Evolutionary conservation across 495 filamentous ascomycete species (phyloP).

Genomic region (Mytilinidion resinicola): DNA sequence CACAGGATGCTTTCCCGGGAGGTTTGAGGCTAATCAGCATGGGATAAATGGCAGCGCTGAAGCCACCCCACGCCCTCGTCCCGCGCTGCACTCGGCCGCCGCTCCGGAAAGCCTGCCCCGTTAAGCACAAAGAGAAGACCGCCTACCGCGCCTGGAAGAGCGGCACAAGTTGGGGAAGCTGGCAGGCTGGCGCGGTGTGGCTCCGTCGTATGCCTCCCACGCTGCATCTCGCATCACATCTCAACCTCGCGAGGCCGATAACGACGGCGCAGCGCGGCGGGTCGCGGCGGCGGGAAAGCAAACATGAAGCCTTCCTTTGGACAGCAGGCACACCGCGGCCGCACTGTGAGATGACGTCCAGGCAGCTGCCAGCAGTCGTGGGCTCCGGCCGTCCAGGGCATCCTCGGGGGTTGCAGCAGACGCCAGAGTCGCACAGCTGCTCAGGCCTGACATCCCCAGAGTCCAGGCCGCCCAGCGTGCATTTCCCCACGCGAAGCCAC

Average conservation of each 20-base stretch:
- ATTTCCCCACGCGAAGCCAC: background rate
- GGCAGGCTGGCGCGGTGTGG: background rate
- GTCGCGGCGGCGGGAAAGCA: background rate
- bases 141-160: background rate
- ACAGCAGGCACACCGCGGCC: too few species aligned
- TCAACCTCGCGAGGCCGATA: background rate
- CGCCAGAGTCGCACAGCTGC: too few species aligned
- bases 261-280: background rate
- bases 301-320: background rate
- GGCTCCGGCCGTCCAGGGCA: too few species aligned
- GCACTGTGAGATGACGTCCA: too few species aligned
- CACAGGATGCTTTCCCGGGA: slow-evolving; percentile 5
- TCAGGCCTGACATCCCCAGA: too few species aligned
- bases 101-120: background rate
- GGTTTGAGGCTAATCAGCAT: slow-evolving; percentile 10
- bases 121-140: background rate
- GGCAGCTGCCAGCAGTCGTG: too few species aligned
- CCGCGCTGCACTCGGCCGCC: background rate
- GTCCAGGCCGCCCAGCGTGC: too few species aligned
- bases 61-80: slow-evolving; percentile 23
- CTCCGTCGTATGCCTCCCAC: background rate
- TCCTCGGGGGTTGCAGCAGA: too few species aligned
- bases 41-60: slow-evolving; percentile 1
- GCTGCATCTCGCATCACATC: slow-evolving; percentile 1
- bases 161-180: background rate